Evolutionary conservation across 2,329 filamentous ascomycete species (phyloP).

Genomic region (Colletotrichum limetticola): DNA sequence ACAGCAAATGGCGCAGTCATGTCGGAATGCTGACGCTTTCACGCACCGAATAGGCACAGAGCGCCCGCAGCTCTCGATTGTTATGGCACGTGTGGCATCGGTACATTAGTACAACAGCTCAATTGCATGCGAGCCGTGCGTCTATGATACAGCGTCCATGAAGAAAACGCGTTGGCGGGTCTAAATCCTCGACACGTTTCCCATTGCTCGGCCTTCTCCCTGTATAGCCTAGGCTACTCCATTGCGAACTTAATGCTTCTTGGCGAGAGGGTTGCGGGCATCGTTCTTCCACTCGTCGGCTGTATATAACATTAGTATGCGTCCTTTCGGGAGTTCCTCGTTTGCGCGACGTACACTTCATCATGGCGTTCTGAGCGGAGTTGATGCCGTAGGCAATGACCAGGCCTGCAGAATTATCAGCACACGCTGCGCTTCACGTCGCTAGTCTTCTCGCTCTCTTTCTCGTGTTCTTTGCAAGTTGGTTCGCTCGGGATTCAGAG

Average conservation of each 20-base stretch:
- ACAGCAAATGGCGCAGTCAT: no score
- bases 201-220: slow-evolving; percentile 18
- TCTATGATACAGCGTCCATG: slow-evolving; percentile 36
- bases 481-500: neutral
- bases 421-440: neutral
- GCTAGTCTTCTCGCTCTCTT: neutral
- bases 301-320: slow-evolving; percentile 53
- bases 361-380: slow-evolving; percentile 80
- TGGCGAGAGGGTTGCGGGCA: slow-evolving; percentile 81
- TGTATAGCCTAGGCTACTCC: slow-evolving; percentile 30
- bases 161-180: slow-evolving; percentile 21
- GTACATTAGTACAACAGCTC: slow-evolving; percentile 27
- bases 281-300: slow-evolving; percentile 98
- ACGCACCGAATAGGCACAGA: neutral
- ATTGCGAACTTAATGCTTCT: slow-evolving; percentile 56
- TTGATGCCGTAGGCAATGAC: slow-evolving; percentile 94
- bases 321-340: slow-evolving; percentile 11
- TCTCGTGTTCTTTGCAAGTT: neutral
- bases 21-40: neutral
- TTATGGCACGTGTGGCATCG: neutral
- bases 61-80: neutral
- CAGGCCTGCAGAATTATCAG: slow-evolving; percentile 65
- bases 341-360: slow-evolving; percentile 70
- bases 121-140: slow-evolving; percentile 33
- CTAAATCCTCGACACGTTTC: slow-evolving; percentile 7